Base-by-base conservation (phyloP, 2,329 filamentous ascomycete species). In the Aspergillus quadricinctus region DNA sequence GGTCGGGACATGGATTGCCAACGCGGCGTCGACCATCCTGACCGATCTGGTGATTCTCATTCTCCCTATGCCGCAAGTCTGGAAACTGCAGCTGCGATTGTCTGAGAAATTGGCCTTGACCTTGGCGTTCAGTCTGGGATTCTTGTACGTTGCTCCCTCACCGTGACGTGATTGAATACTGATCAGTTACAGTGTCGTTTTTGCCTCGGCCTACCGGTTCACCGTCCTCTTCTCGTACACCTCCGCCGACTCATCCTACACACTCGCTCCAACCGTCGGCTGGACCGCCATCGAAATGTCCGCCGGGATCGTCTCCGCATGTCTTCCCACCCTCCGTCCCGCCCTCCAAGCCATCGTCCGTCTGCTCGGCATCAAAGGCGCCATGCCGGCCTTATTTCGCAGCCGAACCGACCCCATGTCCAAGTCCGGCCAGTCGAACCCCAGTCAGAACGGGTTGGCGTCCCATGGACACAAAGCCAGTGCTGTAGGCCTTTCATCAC, bases 261-360 rank as follows among this genome's bases (percentile, higher is more conserved):
- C 66, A 17, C 62, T 69, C 27, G 66, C 64, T n/a, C 64, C 57
- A 6, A 66, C 65, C 19, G 64, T 68, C 37, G 66, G 60, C 52
- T 69, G 66, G 66, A 66, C 66, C 19, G 62, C 66, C 10, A 69
- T 69, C 48, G 66, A 69, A 51, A 68, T 67, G 62, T 64, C 66
- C 19, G 64, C 66, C 27, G 66, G 66, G 4, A 68, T 68, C 29
- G 61, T 66, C 14, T 68, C 65, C 5, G 66, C 66, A n/a, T 66
- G 63, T 48, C 64, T 68, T 0, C 66, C 66, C 1, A 67, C 66
- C 10, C 52, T 68, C 7, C 62, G 64, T 2, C 66, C 66, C 14
- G 66, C 66, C 8, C 50, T 68, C 10, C 63, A 59, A 14, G 56
- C 61, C 28, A 52, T 59, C 29, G 55, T 58, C 35, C 65, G 66